Percentiles rank a stretch among this genome's conserved stretches.
Evolutionary conservation across 2,329 filamentous ascomycete species (phyloP).

Genomic region (Botrytis hyacinthi): DNA sequence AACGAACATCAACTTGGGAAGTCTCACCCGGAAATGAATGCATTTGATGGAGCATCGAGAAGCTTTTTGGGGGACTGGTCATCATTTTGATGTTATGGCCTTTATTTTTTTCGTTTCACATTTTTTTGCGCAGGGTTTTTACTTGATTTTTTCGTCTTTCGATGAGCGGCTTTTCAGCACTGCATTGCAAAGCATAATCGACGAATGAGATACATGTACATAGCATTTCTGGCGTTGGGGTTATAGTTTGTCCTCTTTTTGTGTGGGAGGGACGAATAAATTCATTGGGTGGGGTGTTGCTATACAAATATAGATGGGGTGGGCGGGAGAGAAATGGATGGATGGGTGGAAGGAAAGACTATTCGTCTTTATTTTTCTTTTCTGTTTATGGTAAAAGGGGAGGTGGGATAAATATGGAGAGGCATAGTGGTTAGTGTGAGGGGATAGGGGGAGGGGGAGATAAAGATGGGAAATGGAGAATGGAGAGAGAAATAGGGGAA

Average conservation of each 20-base stretch:
- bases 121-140: background rate
- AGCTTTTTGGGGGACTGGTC: background rate
- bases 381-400: background rate
- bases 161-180: conserved; percentile 3
- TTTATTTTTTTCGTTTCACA: background rate
- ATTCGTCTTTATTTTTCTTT: background rate
- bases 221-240: conserved; percentile 21
- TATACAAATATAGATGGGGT: conserved; percentile 10
- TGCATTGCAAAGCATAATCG: conserved; percentile 14
- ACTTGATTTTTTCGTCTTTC: background rate
- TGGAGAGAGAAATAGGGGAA: background rate
- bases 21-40: background rate
- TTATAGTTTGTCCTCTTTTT: background rate
- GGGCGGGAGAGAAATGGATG: background rate
- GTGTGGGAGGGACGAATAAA: conserved; percentile 7
- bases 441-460: background rate
- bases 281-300: conserved; percentile 10
- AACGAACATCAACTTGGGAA: background rate
- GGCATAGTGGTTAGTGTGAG: background rate
- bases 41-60: background rate
- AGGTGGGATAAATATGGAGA: background rate
- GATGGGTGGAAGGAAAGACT: background rate
- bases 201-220: conserved; percentile 19
- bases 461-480: background rate
- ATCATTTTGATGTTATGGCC: background rate